phyloP scores from a whole-genome alignment of 148 eudicot species.

The Amaranthus cruentus region DNA sequence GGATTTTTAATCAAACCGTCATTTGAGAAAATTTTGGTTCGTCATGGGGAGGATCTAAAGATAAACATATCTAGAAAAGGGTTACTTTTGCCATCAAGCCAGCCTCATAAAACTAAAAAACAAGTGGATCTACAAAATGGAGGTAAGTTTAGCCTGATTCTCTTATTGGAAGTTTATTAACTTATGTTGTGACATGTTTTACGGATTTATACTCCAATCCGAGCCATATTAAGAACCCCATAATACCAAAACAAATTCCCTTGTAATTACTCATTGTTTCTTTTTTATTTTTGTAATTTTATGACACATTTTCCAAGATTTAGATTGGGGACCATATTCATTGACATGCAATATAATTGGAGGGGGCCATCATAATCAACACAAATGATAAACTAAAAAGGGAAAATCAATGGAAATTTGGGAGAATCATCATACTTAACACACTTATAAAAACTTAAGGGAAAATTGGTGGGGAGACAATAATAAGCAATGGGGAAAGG shows the following conservation, averaged over 20 bases:
- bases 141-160: conserved; percentile 40
- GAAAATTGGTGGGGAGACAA: too few species aligned
- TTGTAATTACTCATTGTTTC: not conserved
- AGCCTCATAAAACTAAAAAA: conserved; percentile 55
- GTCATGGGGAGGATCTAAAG: conserved; percentile 55
- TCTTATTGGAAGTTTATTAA: not conserved
- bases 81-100: conserved; percentile 60
- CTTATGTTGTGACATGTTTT: not conserved
- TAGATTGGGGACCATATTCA: too few species aligned
- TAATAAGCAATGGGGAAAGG: too few species aligned
- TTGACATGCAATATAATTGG: too few species aligned
- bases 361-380: too few species aligned
- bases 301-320: too few species aligned
- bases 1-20: conserved; percentile 77
- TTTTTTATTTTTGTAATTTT: too few species aligned
- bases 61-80: conserved; percentile 56
- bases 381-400: too few species aligned
- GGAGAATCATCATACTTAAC: too few species aligned
- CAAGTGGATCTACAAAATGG: conserved; percentile 37
- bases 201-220: not conserved
- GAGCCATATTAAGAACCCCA: not conserved
- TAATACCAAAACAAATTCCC: not conserved
- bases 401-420: too few species aligned
- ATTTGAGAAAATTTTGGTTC: conserved; percentile 72
- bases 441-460: too few species aligned